These are phyloP conservation scores for Immersiella caudata DNA, from an alignment of 495 filamentous ascomycete species.

Conservation along the genomic window DNA sequence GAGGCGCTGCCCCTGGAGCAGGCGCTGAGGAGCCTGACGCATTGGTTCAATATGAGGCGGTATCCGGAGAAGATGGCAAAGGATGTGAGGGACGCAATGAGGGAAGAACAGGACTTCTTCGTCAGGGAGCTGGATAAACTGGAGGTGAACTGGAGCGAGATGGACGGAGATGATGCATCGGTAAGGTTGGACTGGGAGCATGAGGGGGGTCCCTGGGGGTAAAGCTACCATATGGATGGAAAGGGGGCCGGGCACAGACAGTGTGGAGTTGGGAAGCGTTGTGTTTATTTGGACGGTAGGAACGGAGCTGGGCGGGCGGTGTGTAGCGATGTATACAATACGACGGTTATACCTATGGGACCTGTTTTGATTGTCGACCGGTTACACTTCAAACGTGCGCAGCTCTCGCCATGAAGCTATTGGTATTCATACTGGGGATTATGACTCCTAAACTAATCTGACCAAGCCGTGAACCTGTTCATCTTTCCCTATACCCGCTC, in stretches of 20 bases:
- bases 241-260: not conserved
- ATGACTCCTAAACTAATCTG: not conserved
- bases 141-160: constrained; percentile 46
- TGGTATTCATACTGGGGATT: not conserved
- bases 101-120: constrained; percentile 89
- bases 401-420: no score
- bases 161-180: constrained; percentile 23
- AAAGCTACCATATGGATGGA: not conserved
- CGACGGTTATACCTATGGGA: no score
- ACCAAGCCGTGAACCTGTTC: not conserved
- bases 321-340: no score
- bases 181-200: constrained; percentile 17
- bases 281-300: no score
- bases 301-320: no score
- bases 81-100: constrained; percentile 61
- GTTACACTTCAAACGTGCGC: no score
- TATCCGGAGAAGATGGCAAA: constrained; percentile 83
- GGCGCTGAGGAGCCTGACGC: constrained; percentile 79
- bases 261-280: not conserved
- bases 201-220: constrained; percentile 4
- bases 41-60: constrained; percentile 85
- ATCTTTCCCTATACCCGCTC: constrained; percentile 14
- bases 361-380: no score
- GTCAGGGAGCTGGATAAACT: constrained; percentile 78
- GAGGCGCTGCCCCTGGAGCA: constrained; percentile 90